Evolutionary conservation across 2,329 filamentous ascomycete genomes (phyloP).

Genomic region (Colletotrichum falcatum): DNA sequence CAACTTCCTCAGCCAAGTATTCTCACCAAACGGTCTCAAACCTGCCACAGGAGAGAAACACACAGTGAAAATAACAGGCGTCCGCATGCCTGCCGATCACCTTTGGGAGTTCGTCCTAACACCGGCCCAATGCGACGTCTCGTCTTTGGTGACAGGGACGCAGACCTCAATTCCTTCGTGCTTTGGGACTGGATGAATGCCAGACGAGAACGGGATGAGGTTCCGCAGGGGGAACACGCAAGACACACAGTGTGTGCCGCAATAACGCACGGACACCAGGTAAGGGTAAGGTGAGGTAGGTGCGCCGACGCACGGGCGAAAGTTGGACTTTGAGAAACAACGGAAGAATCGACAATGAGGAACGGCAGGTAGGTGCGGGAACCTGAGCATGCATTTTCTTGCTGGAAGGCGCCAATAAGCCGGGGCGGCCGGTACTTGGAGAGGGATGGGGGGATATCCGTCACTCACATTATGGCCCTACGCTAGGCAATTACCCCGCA

Average conservation of each 20-base stretch:
- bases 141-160: background rate
- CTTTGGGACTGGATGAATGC: background rate
- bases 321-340: background rate
- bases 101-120: background rate
- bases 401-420: background rate
- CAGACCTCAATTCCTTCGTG: no score
- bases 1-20: background rate
- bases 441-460: no score
- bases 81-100: background rate
- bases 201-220: background rate
- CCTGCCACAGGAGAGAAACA: background rate
- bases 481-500: background rate
- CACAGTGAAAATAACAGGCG: background rate
- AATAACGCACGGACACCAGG: background rate
- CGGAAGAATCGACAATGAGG: background rate
- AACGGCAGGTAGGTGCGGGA: no score
- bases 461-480: background rate
- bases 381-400: background rate
- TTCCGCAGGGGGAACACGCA: background rate
- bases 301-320: background rate
- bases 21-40: background rate
- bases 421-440: background rate
- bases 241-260: background rate
- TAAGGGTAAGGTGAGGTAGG: slow-evolving; percentile 2
- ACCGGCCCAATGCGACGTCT: background rate